Percentiles rank a stretch among this genome's conserved stretches.
Evolutionary conservation across 768 basidiomycete species (phyloP).

Genomic region (Termitomyces sp.): DNA sequence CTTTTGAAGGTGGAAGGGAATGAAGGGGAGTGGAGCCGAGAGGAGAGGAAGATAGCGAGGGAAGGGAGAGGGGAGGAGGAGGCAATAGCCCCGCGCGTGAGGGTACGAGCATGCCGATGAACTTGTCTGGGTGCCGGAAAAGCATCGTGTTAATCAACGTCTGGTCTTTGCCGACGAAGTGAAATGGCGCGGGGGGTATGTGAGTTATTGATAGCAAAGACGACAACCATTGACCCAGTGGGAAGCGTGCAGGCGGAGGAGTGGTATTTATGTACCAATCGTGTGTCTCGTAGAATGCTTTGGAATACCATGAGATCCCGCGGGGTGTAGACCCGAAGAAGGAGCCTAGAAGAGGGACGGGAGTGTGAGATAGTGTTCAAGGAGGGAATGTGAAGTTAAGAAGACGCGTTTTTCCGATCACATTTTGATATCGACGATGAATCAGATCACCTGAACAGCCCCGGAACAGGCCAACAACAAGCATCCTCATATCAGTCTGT

Average conservation of each 20-base stretch:
- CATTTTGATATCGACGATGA: too few species aligned
- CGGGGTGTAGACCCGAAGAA: constrained; percentile 49
- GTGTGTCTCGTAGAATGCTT: constrained; percentile 44
- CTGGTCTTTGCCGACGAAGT: constrained; percentile 56
- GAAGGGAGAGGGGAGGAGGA: constrained; percentile 3
- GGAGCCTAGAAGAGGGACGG: constrained; percentile 32
- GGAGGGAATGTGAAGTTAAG: not conserved
- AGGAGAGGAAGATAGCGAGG: not conserved
- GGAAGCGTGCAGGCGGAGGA: constrained; percentile 1
- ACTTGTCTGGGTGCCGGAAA: constrained; percentile 37
- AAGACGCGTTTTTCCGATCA: not conserved
- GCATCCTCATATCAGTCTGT: too few species aligned
- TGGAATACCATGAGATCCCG: constrained; percentile 39
- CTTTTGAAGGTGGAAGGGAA: not conserved
- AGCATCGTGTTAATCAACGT: constrained; percentile 44
- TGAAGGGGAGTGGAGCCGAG: not conserved
- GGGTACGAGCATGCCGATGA: constrained; percentile 31
- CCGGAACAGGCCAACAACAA: too few species aligned
- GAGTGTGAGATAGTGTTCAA: not conserved
- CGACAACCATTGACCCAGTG: not conserved
- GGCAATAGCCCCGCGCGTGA: constrained; percentile 8
- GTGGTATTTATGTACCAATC: constrained; percentile 40
- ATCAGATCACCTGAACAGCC: too few species aligned
- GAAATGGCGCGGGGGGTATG: constrained; percentile 5
- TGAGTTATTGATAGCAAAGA: not conserved